Base-by-base conservation (phyloP, 768 basidiomycete species). In the Multifurca ochricompacta region DNA sequence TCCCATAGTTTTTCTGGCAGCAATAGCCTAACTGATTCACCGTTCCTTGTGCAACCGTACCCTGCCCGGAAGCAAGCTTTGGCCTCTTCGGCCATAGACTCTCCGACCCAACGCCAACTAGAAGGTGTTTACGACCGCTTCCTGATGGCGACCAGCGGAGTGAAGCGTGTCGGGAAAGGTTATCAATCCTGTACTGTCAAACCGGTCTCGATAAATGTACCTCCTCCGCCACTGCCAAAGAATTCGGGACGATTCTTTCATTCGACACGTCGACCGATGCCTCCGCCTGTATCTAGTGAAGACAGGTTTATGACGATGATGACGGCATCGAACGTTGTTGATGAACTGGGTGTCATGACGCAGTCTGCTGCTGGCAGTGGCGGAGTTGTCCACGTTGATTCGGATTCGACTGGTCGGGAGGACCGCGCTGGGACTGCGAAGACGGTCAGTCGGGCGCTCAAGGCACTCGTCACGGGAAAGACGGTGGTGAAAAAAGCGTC, bases 81-180 rank as follows among this genome's bases (percentile, higher is more conserved):
- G 18, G 71, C 70, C 10, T 68, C 70, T 8, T 61, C 63, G 4
- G 59, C 64, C 18, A 63, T 76, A 4, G 80, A 83, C 54, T 76
- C 82, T 0, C 82, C 84, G 0, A 75, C 75, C 52, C 78, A 71
- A 54, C 81, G 76, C 37, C 79, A 77, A 42, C 63, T 86, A 25
- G 87, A 90, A 70, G 79, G 79, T 51, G 83, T 85, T 16, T 91
- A 91, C 57, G 89, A 91, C 60, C 80, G 84, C 37, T 84, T 90
- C 71, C 73, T 91, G 27, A 86, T 89, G 84, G 83, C 87, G 10
- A 87, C 85, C 1, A 79, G 82, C 2, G 84, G 85, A 25, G 87
- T 91, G 36, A 89, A 83, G 64, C 85, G 87, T 27, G 70, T 85
- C 7, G 89, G 89, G 3, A 82, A 80, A 63, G 88, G 89, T 6